Base-by-base conservation (phyloP, 257 asterid species). In the Gentiana dahurica region DNA sequence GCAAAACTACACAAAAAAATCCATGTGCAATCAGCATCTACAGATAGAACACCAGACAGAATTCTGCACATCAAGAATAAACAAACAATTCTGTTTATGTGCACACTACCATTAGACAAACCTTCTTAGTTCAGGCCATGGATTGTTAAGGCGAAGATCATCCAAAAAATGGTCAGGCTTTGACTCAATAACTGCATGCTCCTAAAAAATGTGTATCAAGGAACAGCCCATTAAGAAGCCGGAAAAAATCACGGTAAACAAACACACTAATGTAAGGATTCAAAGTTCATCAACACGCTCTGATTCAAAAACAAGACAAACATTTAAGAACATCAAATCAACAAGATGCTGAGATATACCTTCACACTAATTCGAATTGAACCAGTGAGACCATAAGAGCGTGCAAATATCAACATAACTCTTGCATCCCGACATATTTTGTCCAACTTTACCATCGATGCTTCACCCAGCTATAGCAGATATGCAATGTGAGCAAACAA, bases 151-250 rank as follows among this genome's bases (percentile, higher is more conserved):
- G 64, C 97, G 89, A 54, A 92, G 87, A 66, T 85, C 95, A 54
- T 92, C 98, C 70, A 89, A 73, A 72, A 88, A 88, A 63, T 92
- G 95, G 61, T 92, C 98, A 12, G 98, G 98, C 79, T 92, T 92
- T 60, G 97, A 83, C 61, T 92, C 98, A 58, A 85, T 71, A 57
- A 92, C 98, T 39, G 95, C 74, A 75, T 92, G 98, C 80, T 92
- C 95, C 98, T 92, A 79, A 62, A 63, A 41, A 57, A 24, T 6
- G 4, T 5, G 6, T 10, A 41, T 41, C 6, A 10, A 41, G 6
- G 6, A 39, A 41, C 6, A 41, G 6, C 46, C 2, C 9, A 41
- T 41, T 41, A 41, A 41, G 9, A 60, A 51, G 68, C 73, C 67
- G 67, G 32, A 24, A 24, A 24, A 24, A 24, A 24, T 24, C 24